These are phyloP conservation scores for Pascua guehoae DNA, from an alignment of 1,284 basidiomycete species.

Conservation along the genomic window DNA sequence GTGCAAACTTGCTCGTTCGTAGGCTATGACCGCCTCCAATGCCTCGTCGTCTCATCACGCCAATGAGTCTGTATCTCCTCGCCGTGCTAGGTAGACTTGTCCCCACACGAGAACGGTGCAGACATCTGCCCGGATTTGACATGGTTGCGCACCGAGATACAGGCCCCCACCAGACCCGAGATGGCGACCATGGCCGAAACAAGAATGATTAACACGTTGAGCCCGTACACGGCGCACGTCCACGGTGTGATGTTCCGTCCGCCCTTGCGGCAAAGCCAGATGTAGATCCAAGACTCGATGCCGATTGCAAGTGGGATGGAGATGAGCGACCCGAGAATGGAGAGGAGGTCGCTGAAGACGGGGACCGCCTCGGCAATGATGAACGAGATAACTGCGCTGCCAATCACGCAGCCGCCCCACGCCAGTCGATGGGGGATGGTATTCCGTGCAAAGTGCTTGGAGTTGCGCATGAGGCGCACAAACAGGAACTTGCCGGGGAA, in stretches of 20 bases:
- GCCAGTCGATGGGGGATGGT: not conserved
- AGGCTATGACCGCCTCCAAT: too few relatives aligned
- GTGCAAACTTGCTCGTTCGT: too few relatives aligned
- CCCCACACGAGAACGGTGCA: not conserved
- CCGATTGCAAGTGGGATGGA: not conserved
- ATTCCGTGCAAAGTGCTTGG: constrained; percentile 56
- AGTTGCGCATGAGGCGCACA: constrained; percentile 58
- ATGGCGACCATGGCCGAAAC: not conserved
- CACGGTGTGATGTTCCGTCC: not conserved
- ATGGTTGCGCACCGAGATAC: too few relatives aligned
- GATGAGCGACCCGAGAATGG: too few relatives aligned
- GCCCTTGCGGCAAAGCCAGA: not conserved
- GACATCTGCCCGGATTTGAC: not conserved
- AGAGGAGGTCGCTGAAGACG: not conserved
- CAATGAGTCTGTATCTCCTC: too few relatives aligned
- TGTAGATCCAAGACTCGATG: not conserved
- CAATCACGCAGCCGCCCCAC: not conserved
- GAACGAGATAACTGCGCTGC: not conserved
- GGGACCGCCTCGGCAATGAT: not conserved
- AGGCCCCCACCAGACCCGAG: not conserved
- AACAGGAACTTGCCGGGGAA: constrained; percentile 53
- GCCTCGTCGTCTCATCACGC: too few relatives aligned
- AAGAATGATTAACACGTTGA: not conserved
- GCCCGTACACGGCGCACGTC: not conserved
- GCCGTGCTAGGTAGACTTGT: not conserved